These are phyloP conservation scores for Diversispora epigaea DNA, from an alignment of 192 early-diverging fungal species.

Conservation along the genomic window DNA sequence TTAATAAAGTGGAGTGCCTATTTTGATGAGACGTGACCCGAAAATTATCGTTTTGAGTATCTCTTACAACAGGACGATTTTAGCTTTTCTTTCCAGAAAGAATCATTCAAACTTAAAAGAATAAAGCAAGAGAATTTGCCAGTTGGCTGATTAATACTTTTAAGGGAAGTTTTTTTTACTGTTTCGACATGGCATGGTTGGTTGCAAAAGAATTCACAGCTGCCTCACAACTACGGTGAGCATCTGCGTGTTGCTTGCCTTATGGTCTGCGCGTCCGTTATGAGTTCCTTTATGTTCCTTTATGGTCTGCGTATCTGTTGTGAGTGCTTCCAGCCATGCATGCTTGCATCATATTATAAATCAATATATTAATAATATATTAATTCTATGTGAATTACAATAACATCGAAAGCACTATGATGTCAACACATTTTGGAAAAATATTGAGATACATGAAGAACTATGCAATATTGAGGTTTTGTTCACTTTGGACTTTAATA, in stretches of 20 bases:
- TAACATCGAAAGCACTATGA: constrained; percentile 24
- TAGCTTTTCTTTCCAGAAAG: too few species aligned
- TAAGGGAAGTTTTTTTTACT: too few species aligned
- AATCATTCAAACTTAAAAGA: too few species aligned
- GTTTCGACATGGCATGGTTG: too few species aligned
- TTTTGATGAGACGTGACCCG: too few species aligned
- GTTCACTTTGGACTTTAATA: constrained; percentile 3
- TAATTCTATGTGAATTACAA: constrained; percentile 26
- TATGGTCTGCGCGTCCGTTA: constrained; percentile 17
- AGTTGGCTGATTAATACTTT: too few species aligned
- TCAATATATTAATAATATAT: constrained; percentile 23
- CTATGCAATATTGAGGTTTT: constrained; percentile 26
- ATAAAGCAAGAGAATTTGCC: too few species aligned
- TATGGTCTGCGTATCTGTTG: constrained; percentile 34
- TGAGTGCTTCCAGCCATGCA: constrained; percentile 22
- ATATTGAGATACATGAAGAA: constrained; percentile 32
- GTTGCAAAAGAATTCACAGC: background rate
- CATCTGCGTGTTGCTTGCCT: constrained; percentile 4
- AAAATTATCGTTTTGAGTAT: too few species aligned
- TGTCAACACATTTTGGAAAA: constrained; percentile 21
- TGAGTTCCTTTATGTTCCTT: too few species aligned
- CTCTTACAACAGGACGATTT: too few species aligned
- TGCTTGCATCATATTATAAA: constrained; percentile 2
- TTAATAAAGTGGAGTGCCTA: too few species aligned
- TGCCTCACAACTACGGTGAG: constrained; percentile 16